Percentiles rank a stretch among this genome's conserved stretches.
These are phyloP conservation scores for Mucor saturninus DNA, from an alignment of 371 early-diverging fungal genomes.

Conservation along the genomic window DNA sequence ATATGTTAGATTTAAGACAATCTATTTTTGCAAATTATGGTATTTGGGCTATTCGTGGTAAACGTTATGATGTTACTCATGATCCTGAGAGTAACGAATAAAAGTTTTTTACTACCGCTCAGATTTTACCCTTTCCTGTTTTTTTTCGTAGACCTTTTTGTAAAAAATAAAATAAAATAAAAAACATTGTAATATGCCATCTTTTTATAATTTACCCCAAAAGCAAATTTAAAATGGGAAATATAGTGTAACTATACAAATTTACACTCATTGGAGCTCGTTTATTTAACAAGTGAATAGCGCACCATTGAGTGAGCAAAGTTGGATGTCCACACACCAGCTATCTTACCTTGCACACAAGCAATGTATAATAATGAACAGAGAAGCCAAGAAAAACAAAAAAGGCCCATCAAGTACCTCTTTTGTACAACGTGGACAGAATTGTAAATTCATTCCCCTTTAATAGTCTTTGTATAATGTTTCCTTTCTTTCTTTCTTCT, in stretches of 20 bases:
- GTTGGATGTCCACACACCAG: too few relatives aligned
- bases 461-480: slow-evolving; percentile 1
- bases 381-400: neutral
- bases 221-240: too few relatives aligned
- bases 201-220: too few relatives aligned
- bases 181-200: neutral
- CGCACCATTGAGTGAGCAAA: too few relatives aligned
- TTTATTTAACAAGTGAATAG: too few relatives aligned
- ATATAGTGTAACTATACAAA: too few relatives aligned
- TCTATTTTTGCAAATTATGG: slow-evolving; percentile 82
- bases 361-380: too few relatives aligned
- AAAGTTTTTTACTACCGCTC: neutral
- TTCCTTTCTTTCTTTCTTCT: slow-evolving; percentile 15
- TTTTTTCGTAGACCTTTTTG: neutral
- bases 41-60: slow-evolving; percentile 84
- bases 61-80: slow-evolving; percentile 78
- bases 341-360: too few relatives aligned
- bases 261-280: too few relatives aligned
- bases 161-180: slow-evolving; percentile 3
- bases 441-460: slow-evolving; percentile 10
- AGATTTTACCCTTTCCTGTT: neutral
- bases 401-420: neutral
- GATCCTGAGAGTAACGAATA: slow-evolving; percentile 42
- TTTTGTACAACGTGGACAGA: neutral
- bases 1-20: slow-evolving; percentile 74